Percentiles rank a stretch among this genome's conserved stretches.
phyloP scores from a whole-genome alignment of 2,329 filamentous ascomycete species.

The Pseudogymnoascus sp. region DNA sequence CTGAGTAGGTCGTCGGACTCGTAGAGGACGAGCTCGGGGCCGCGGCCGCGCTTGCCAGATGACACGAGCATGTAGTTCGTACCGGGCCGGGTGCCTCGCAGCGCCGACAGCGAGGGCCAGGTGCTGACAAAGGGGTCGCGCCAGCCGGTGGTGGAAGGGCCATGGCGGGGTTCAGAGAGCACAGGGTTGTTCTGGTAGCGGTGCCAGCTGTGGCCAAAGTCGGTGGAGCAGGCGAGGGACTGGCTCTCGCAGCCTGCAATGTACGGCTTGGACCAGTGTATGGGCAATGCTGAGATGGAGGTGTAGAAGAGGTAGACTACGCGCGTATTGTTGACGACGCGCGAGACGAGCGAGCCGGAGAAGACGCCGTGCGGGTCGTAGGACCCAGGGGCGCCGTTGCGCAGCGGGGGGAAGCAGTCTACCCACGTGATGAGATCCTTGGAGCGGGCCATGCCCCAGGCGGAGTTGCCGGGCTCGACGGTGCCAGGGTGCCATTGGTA shows the following conservation, averaged over 20 bases:
- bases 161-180: conserved; percentile 13
- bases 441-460: background rate
- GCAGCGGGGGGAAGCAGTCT: background rate
- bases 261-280: conserved; percentile 19
- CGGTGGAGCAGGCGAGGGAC: conserved; percentile 17
- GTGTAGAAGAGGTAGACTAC: conserved; percentile 19
- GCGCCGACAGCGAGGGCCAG: conserved; percentile 14
- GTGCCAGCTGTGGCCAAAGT: conserved; percentile 18
- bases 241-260: conserved; percentile 19
- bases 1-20: conserved; percentile 16
- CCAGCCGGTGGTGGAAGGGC: conserved; percentile 16
- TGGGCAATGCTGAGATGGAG: conserved; percentile 16
- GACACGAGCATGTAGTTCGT: conserved; percentile 19
- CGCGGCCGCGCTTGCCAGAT: conserved; percentile 14
- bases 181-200: conserved; percentile 14
- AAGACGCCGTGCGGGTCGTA: conserved; percentile 19
- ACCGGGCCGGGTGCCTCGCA: conserved; percentile 8
- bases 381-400: conserved; percentile 10
- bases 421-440: background rate
- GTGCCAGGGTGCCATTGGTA: background rate
- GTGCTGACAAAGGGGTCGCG: conserved; percentile 18
- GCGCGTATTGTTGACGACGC: conserved; percentile 12
- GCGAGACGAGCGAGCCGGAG: conserved; percentile 17
- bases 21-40: conserved; percentile 17
- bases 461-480: background rate